phyloP scores from a whole-genome alignment of 2,329 filamentous ascomycete species.

The Rhynchosporium graminicola region DNA sequence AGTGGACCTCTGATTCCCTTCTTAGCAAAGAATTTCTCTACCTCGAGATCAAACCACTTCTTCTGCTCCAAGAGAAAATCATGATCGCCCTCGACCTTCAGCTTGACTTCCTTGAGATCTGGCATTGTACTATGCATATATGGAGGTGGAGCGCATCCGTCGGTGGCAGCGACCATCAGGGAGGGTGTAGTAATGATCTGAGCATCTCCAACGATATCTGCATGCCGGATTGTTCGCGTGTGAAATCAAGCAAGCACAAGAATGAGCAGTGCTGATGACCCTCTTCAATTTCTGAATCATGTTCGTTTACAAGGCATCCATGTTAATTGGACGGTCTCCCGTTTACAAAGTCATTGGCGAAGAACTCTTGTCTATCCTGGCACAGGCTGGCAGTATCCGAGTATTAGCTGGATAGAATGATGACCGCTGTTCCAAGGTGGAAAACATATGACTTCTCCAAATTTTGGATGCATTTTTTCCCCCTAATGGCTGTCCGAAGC shows the following conservation, averaged over 20 bases:
- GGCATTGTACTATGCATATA: not conserved
- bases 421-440: not conserved
- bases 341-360: conserved; percentile 1
- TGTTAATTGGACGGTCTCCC: not conserved
- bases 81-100: not conserved
- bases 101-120: not conserved
- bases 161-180: not conserved
- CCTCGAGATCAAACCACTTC: not conserved
- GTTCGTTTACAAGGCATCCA: not conserved
- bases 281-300: not conserved
- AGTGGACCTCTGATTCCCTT: not conserved
- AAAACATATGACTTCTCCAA: not conserved
- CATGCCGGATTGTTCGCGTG: not conserved
- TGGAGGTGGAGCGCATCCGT: not conserved
- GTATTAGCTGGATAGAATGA: not conserved
- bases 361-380: conserved; percentile 5
- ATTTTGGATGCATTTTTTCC: not conserved
- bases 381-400: not conserved
- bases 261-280: not conserved
- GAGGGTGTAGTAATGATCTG: not conserved
- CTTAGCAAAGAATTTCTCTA: not conserved
- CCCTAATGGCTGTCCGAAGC: not conserved
- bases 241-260: not conserved
- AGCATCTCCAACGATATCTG: not conserved
- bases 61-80: not conserved